Base-by-base conservation (phyloP, 2,329 filamentous ascomycete genomes). In the Penicillium italicum region DNA sequence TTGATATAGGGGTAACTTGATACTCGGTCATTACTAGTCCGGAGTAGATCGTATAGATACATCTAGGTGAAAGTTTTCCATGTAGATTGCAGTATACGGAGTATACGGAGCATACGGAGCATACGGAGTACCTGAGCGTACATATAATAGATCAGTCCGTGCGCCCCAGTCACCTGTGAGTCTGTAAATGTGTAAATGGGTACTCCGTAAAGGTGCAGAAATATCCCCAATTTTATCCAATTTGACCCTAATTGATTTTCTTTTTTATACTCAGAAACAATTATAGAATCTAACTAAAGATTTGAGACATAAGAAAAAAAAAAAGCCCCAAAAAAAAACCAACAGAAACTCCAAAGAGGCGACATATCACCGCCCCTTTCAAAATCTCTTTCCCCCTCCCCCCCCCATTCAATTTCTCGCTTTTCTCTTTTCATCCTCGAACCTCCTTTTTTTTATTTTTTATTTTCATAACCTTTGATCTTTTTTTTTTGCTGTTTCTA, bases 341-440 rank as follows among this genome's bases (percentile, higher is more conserved):
- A 4, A 4, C 1, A 36, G 20, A 37, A 37, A 18, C 34, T n/a
- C 40, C 22, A 28, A 51, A 41, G 41, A 37, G 34, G 51, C 44
- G 36, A 53, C 50, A 62, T 60, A 62, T 60, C 55, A 50, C 60
- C 56, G 60, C 62, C 59, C 56, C 60, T 62, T 61, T 62, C 37
- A 46, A 56, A 61, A 62, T 60, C 36, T 34, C 53, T 40, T 37
- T 31, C 30, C 30, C 26, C 49, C 41, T 20, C 18, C 33, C 42
- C 50, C 33, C 42, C 50, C 46, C 38, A 42, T 44, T 50, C 50
- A 28, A 36, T 30, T 51, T 28, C 34, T 34, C 43, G 9, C 11
- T 16, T 31, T 45, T 24, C 36, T 52, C 30, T 43, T 46, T 40
- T 22, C 11, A 41, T 34, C 11, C n/a, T 30, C 11, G 8, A 42